Percentiles rank a stretch among this genome's conserved stretches.
phyloP scores from a whole-genome alignment of 495 filamentous ascomycete genomes.

The Diplogelasinospora grovesii region DNA sequence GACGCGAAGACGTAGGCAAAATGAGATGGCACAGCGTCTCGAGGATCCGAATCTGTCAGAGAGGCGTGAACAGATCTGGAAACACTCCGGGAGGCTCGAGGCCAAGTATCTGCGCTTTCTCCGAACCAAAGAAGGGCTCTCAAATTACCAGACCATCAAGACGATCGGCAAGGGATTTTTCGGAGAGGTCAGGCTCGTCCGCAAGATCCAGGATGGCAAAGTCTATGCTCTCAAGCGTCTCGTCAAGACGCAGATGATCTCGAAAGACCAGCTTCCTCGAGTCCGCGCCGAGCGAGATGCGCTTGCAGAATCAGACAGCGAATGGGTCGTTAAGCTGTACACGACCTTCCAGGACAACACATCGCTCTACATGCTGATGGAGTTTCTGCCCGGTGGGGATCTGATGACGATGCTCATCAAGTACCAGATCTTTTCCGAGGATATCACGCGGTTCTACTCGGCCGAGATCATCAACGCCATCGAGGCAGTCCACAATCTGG shows the following conservation, averaged over 20 bases:
- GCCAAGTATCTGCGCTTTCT: constrained; percentile 81
- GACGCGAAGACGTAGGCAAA: constrained; percentile 50
- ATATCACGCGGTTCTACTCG: constrained; percentile 94
- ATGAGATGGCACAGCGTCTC: constrained; percentile 59
- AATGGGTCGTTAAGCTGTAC: constrained; percentile 89
- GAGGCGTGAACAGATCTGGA: constrained; percentile 65
- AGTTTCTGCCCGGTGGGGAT: constrained; percentile 90
- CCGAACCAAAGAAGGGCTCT: constrained; percentile 72
- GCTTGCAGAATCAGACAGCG: constrained; percentile 89
- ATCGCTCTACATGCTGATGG: constrained; percentile 92
- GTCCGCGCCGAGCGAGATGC: constrained; percentile 92
- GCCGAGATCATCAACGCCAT: constrained; percentile 92
- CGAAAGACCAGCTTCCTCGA: constrained; percentile 85
- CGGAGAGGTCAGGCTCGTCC: constrained; percentile 86
- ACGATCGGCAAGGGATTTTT: constrained; percentile 94
- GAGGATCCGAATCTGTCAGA: constrained; percentile 51
- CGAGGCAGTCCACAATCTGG: constrained; percentile 86
- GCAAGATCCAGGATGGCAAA: constrained; percentile 79
- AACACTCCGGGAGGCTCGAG: constrained; percentile 65
- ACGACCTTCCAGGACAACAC: constrained; percentile 86
- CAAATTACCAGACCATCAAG: constrained; percentile 83
- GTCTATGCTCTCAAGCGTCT: constrained; percentile 91
- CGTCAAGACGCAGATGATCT: constrained; percentile 91
- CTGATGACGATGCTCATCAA: constrained; percentile 96
- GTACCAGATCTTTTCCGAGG: constrained; percentile 92